Conservation (phyloP, 2,329 filamentous ascomycete genomes). For the Mollisia scopiformis region DNA sequence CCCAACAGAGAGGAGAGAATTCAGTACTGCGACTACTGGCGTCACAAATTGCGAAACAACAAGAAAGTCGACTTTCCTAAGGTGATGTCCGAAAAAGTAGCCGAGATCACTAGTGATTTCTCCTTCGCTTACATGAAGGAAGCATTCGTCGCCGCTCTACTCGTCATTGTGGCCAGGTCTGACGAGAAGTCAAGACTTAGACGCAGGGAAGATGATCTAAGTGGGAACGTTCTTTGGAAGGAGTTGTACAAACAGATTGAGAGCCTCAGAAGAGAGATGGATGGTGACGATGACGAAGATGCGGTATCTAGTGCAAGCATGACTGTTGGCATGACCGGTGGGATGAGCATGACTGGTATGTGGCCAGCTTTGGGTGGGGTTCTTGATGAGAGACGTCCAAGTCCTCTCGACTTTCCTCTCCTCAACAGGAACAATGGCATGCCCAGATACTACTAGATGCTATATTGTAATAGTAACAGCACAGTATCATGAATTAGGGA, state of each 20-base stretch:
- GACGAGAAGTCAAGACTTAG: slow-evolving; percentile 19
- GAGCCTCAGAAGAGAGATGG: slow-evolving; percentile 62
- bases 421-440: slow-evolving; percentile 6
- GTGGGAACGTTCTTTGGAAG: slow-evolving; percentile 58
- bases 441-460: slow-evolving; percentile 21
- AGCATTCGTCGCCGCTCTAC: slow-evolving; percentile 65
- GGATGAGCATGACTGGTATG: slow-evolving; percentile 18
- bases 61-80: slow-evolving; percentile 63
- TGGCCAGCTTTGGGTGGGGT: slow-evolving; percentile 23
- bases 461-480: background rate
- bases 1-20: slow-evolving; percentile 56
- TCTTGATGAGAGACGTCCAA: slow-evolving; percentile 17
- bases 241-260: slow-evolving; percentile 67
- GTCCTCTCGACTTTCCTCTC: slow-evolving; percentile 3
- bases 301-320: background rate
- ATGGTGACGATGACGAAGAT: slow-evolving; percentile 31
- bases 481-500: slow-evolving; percentile 25
- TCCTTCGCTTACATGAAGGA: slow-evolving; percentile 74
- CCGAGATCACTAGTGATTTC: slow-evolving; percentile 65
- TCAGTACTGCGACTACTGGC: slow-evolving; percentile 67
- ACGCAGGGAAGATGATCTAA: slow-evolving; percentile 44
- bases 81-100: slow-evolving; percentile 59
- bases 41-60: slow-evolving; percentile 57
- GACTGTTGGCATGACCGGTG: background rate
- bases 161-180: slow-evolving; percentile 54